Evolutionary conservation across 2,329 filamentous ascomycete species (phyloP).

Genomic region (Neocucurbitaria cava): DNA sequence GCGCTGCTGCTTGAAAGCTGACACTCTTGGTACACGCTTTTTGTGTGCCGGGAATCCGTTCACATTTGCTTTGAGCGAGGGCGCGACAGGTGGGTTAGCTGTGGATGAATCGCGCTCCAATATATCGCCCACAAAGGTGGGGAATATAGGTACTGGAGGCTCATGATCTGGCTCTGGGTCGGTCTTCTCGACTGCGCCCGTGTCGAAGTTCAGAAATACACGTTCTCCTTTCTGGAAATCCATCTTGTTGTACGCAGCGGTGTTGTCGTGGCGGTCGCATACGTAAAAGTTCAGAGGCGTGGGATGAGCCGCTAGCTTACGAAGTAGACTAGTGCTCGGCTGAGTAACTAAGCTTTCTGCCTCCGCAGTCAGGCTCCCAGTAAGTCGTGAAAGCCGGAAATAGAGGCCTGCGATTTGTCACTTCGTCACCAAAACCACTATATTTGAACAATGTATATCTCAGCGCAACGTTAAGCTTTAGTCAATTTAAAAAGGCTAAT

Average conservation of each 20-base stretch:
- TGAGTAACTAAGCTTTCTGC: not conserved
- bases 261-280: not conserved
- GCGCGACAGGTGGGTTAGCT: slow-evolving; percentile 69
- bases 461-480: no score
- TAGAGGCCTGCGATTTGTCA: no score
- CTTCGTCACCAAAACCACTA: no score
- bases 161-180: slow-evolving; percentile 27
- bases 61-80: slow-evolving; percentile 61
- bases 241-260: slow-evolving; percentile 30
- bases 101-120: slow-evolving; percentile 72
- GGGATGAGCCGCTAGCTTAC: slow-evolving; percentile 3
- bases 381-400: no score
- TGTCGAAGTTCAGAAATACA: slow-evolving; percentile 67
- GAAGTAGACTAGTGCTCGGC: slow-evolving; percentile 20
- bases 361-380: no score
- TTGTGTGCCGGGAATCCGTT: slow-evolving; percentile 90
- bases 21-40: slow-evolving; percentile 70
- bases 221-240: slow-evolving; percentile 64
- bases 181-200: slow-evolving; percentile 56
- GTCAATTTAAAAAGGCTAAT: no score
- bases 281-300: slow-evolving; percentile 1
- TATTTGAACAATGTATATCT: no score
- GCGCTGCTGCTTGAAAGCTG: slow-evolving; percentile 79
- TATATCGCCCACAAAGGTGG: slow-evolving; percentile 72
- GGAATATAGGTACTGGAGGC: slow-evolving; percentile 20